These are phyloP conservation scores for Santalum album DNA, from an alignment of 164 flowering plant species.

Conservation along the genomic window DNA sequence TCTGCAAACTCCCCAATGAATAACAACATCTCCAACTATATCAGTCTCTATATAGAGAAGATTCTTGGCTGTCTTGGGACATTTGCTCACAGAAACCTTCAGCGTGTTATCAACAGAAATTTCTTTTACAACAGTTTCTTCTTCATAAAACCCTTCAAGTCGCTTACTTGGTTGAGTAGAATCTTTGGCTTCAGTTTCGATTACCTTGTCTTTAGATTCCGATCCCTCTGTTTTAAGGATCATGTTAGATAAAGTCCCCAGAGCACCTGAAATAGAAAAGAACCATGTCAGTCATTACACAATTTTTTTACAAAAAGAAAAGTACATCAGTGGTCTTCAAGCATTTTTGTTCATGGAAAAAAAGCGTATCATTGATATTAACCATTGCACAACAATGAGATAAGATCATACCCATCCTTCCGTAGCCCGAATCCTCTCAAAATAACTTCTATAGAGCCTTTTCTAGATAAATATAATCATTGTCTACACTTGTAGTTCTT, in stretches of 20 bases:
- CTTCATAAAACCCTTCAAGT: constrained; percentile 69
- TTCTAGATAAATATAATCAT: too few species aligned
- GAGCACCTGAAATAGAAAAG: constrained; percentile 33
- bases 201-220: constrained; percentile 21
- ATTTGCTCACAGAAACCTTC: constrained; percentile 47
- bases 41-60: constrained; percentile 68
- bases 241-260: constrained; percentile 46
- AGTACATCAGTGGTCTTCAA: too few species aligned
- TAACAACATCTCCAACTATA: constrained; percentile 67
- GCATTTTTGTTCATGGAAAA: too few species aligned
- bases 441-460: too few species aligned
- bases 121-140: constrained; percentile 49
- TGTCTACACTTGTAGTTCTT: too few species aligned
- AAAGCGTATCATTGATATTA: too few species aligned
- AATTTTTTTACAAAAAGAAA: too few species aligned
- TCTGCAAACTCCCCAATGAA: constrained; percentile 94
- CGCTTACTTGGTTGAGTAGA: constrained; percentile 20
- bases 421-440: too few species aligned
- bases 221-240: constrained; percentile 35
- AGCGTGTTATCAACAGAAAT: constrained; percentile 33
- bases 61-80: constrained; percentile 42
- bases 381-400: too few species aligned
- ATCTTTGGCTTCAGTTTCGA: constrained; percentile 21
- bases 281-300: background rate
- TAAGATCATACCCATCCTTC: too few species aligned